Evolutionary conservation across 1,139 yeast genomes (phyloP).

Genomic region (Kodamaea derodonti): DNA sequence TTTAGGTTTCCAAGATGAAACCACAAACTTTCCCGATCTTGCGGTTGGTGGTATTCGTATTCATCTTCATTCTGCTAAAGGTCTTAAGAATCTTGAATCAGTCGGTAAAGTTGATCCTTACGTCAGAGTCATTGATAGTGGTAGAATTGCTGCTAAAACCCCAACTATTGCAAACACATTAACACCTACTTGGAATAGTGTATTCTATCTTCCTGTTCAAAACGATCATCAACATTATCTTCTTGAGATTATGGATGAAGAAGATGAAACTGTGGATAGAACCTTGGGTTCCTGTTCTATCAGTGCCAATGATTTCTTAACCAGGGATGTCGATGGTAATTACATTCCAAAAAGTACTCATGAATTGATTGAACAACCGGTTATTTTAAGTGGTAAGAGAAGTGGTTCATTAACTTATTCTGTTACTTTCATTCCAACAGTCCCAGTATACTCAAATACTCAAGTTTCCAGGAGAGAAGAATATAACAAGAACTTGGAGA

Average conservation of each 20-base stretch:
- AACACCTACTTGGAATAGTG: slow-evolving; percentile 56
- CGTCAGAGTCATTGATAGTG: slow-evolving; percentile 54
- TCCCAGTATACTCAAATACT: slow-evolving; percentile 56
- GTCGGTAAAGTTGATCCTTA: slow-evolving; percentile 76
- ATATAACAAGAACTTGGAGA: slow-evolving; percentile 25
- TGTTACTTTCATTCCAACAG: slow-evolving; percentile 58
- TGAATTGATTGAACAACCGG: slow-evolving; percentile 42
- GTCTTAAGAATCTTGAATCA: slow-evolving; percentile 56
- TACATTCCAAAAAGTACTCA: slow-evolving; percentile 50
- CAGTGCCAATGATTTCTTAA: slow-evolving; percentile 46
- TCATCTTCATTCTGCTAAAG: slow-evolving; percentile 51
- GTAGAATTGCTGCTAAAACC: slow-evolving; percentile 55
- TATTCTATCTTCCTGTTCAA: slow-evolving; percentile 59
- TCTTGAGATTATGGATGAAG: slow-evolving; percentile 62
- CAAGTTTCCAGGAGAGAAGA: slow-evolving; percentile 44
- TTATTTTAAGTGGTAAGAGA: slow-evolving; percentile 40
- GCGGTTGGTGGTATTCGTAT: slow-evolving; percentile 67
- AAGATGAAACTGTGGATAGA: slow-evolving; percentile 60
- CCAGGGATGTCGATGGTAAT: slow-evolving; percentile 40
- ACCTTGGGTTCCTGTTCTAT: slow-evolving; percentile 57
- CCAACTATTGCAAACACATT: slow-evolving; percentile 51
- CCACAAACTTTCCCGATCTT: slow-evolving; percentile 43
- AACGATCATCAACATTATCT: slow-evolving; percentile 58
- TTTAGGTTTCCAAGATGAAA: slow-evolving; percentile 51
- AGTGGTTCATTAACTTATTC: slow-evolving; percentile 55